phyloP scores from a whole-genome alignment of 495 filamentous ascomycete genomes.

The Penicillium paxilli region DNA sequence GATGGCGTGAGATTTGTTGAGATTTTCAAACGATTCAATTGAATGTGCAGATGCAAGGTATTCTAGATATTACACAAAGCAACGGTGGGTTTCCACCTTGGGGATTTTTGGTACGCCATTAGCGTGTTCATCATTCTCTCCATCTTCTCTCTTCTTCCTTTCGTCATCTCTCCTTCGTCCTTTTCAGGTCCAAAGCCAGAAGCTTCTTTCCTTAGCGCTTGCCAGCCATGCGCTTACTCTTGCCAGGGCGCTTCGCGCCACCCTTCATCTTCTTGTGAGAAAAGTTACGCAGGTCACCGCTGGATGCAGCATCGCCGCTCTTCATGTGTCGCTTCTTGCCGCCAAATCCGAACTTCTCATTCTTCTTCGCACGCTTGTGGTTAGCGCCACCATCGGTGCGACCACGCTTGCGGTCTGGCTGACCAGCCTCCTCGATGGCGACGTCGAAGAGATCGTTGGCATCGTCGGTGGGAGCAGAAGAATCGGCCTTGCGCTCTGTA shows the following conservation, averaged over 20 bases:
- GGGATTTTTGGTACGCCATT: constrained; percentile 17
- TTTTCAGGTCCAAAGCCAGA: not conserved
- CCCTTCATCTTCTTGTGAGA: constrained; percentile 83
- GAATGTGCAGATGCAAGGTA: constrained; percentile 26
- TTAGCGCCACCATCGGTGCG: constrained; percentile 46
- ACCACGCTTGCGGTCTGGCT: constrained; percentile 44
- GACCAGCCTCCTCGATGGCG: constrained; percentile 76
- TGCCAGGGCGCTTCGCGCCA: constrained; percentile 58
- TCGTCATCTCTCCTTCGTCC: not conserved
- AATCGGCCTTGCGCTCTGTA: constrained; percentile 80
- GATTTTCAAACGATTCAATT: constrained; percentile 12
- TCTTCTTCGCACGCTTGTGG: constrained; percentile 84
- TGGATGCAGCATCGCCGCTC: constrained; percentile 80
- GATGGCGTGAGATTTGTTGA: not conserved
- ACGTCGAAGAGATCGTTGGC: constrained; percentile 88
- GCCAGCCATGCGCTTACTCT: constrained; percentile 53
- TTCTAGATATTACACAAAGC: constrained; percentile 26
- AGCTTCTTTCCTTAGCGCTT: constrained; percentile 9
- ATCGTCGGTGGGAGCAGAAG: constrained; percentile 65
- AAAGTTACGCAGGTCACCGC: constrained; percentile 75
- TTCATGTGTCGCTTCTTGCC: constrained; percentile 90
- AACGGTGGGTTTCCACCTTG: constrained; percentile 14
- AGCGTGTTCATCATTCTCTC: constrained; percentile 17
- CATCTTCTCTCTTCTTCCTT: not conserved
- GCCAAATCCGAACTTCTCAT: constrained; percentile 89